Base-by-base conservation (phyloP, 371 early-diverging fungal species). In the Mortierella sp. region DNA sequence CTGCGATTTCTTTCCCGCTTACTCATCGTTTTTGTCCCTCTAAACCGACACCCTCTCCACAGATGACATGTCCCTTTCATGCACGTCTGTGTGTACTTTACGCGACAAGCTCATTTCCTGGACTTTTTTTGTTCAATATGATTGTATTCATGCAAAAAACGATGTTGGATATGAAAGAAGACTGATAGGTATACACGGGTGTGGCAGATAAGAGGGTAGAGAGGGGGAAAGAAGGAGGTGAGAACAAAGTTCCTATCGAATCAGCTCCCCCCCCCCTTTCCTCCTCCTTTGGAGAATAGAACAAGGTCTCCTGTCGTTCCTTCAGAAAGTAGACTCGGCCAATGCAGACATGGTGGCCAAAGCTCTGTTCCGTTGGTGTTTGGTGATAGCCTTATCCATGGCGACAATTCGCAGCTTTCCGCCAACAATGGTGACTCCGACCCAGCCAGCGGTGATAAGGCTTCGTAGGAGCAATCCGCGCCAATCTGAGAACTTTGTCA, bases 401-500 rank as follows among this genome's bases (percentile, higher is more conserved):
- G 77, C 77, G n/a, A 65, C 34, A 28, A 76, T 76, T 43, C 77
- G 45, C 24, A 76, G 34, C 43, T 76, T 76, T 14, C 77, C 77
- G 1, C 77, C 77, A 0, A 76, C 62, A 31, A 76, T 64, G 22
- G 77, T 76, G 41, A 76, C 61, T 2, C 69, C 77, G 14, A 76
- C 77, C 77, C 77, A 76, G n/a, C 69, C 77, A 0, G 69, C 69
- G 7, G 77, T 76, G 27, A 76, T 76, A 47, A 65, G 28, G 40
- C 69, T 69, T 29, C 77, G 40, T 40, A 76, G 53, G 25, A 62
- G 45, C 37, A 76, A 45, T 0, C 77, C 77, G 5, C 77, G 60
- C 77, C 77, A 76, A 43, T 76, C 77, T 14, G 65, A 68, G 41
- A 76, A 76, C 46, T 61, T 68, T 17, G 77, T 65, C 77, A 76